These are phyloP conservation scores for Trichosporon inkin DNA, from an alignment of 1,284 basidiomycete species.

Conservation along the genomic window DNA sequence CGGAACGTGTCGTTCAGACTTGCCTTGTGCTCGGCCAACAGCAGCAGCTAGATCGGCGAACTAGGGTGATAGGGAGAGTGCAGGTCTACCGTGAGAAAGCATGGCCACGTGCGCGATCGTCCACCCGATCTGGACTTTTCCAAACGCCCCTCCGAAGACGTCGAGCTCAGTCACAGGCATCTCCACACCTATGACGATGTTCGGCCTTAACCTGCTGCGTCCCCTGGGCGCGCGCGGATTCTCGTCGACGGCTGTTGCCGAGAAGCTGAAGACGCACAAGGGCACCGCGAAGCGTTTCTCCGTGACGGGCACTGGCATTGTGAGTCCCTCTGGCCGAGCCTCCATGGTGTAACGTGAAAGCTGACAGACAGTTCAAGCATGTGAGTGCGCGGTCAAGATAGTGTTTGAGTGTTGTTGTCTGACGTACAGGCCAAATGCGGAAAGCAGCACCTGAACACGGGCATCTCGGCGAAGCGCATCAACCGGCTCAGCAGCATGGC, in stretches of 20 bases:
- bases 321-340: conserved; percentile 17
- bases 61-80: too few relatives aligned
- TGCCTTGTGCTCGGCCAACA: background rate
- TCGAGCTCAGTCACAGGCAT: background rate
- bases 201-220: conserved; percentile 6
- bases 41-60: too few relatives aligned
- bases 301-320: conserved; percentile 31
- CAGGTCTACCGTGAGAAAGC: too few relatives aligned
- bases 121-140: background rate
- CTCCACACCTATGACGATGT: background rate
- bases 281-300: conserved; percentile 38
- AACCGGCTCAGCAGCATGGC: conserved; percentile 23
- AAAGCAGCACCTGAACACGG: conserved; percentile 37
- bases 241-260: conserved; percentile 10
- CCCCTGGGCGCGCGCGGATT: conserved; percentile 8
- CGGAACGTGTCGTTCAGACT: too few relatives aligned
- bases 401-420: background rate
- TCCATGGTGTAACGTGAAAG: too few relatives aligned
- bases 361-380: conserved; percentile 31
- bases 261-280: conserved; percentile 36
- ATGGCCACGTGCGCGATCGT: too few relatives aligned
- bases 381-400: conserved; percentile 15
- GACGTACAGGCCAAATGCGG: conserved; percentile 29
- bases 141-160: background rate
- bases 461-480: conserved; percentile 29